Base-by-base conservation (phyloP, 2,329 filamentous ascomycete species). In the Claviceps humidiphila region DNA sequence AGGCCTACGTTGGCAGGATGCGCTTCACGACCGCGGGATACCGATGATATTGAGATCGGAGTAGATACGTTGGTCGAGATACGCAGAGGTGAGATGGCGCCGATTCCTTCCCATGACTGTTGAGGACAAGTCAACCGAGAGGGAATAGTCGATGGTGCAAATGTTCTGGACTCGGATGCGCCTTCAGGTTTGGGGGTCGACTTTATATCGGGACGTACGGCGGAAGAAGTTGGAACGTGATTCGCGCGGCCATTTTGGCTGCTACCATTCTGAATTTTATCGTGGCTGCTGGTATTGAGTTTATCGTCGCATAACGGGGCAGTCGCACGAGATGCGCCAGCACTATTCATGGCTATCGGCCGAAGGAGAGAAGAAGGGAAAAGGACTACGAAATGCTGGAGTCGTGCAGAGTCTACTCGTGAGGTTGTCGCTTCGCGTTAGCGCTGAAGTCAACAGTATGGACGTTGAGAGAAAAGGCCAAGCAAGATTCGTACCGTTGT, bases 21-120 rank as follows among this genome's bases (percentile, higher is more conserved):
- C 53, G 68, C 65, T 67, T 66, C 61, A 38, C 60, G 24, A 49
- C 34, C 54, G 63, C 52, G 52, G 56, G 44, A 52, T 54, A 2
- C 9, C 37, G 61, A 54, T 55, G 54, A 57, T 24, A 51, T 53
- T 50, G 49, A 37, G 11, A 50, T 20, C n/a, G 55, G 46, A 47
- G 55, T 26, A 17, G 58, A 30, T 40, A 68, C 56, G 53, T 71
- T 66, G 49, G 71, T 72, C 7, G 66, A 67, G 50, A 74, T 66
- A 46, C 66, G 62, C 16, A 74, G 62, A 20, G 64, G 59, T 20
- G 62, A 59, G 54, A 49, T 41, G 50, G 56, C 39, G 56, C 53
- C 17, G 51, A 51, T 38, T 56, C 50, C 41, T 51, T 41, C 24
- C n/a, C 47, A 43, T 40, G 30, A 53, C 34, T 17, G 46, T 60